These are phyloP conservation scores for Periconia sp. DNA, from an alignment of 2,329 filamentous ascomycete species.

Conservation along the genomic window DNA sequence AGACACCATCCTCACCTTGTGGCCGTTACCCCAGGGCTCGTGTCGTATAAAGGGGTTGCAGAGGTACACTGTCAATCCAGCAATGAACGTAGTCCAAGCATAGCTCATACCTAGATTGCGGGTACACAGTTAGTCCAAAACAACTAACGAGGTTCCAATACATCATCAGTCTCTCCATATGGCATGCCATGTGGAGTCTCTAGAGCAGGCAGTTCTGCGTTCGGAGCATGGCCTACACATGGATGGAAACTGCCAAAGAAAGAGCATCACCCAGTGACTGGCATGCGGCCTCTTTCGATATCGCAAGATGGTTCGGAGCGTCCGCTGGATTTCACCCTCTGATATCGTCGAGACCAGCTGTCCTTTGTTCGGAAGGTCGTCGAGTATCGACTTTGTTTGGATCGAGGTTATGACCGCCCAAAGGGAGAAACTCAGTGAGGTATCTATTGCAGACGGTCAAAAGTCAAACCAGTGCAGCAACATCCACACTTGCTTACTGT, in stretches of 20 bases:
- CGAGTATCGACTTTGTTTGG: conserved; percentile 29
- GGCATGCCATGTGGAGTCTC: too few relatives aligned
- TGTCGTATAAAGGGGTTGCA: conserved; percentile 26
- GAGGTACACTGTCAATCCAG: conserved; percentile 29
- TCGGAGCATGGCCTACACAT: conserved; percentile 22
- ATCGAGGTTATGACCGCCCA: conserved; percentile 34
- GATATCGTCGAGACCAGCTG: conserved; percentile 16
- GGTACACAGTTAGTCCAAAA: too few relatives aligned
- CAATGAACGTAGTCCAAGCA: conserved; percentile 27
- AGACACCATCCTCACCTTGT: conserved; percentile 15
- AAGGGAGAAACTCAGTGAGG: conserved; percentile 26
- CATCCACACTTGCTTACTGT: too few relatives aligned
- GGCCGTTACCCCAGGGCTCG: conserved; percentile 18
- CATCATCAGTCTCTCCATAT: too few relatives aligned
- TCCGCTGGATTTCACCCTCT: conserved; percentile 22
- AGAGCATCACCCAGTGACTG: conserved; percentile 30
- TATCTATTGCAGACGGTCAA: too few relatives aligned
- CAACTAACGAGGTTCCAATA: too few relatives aligned
- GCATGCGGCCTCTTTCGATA: conserved; percentile 25
- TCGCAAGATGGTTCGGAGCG: conserved; percentile 21
- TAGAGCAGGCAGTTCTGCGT: too few relatives aligned
- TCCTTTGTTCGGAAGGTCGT: conserved; percentile 26
- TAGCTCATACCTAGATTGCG: conserved; percentile 11
- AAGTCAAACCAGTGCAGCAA: too few relatives aligned
- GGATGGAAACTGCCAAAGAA: conserved; percentile 33